A percentile compares a stretch with the other conserved stretches of the same genome.
These are phyloP conservation scores for Vitis cinerea DNA, from an alignment of 164 flowering plant genomes.

Conservation along the genomic window DNA sequence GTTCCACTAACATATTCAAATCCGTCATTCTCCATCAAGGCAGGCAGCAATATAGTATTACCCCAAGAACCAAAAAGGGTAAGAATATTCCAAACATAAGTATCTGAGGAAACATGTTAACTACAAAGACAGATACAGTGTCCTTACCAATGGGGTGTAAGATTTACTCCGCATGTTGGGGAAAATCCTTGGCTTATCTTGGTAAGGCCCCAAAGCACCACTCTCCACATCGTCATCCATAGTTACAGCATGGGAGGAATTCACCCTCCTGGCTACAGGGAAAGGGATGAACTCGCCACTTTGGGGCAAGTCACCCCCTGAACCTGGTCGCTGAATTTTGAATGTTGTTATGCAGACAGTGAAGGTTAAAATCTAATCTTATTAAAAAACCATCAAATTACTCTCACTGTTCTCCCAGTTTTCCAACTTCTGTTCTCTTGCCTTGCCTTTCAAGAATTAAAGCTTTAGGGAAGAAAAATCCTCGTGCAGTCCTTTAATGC, in stretches of 20 bases:
- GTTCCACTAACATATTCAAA: too few relatives aligned
- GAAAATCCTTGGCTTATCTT: constrained; percentile 76
- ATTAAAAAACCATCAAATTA: not conserved
- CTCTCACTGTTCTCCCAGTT: not conserved
- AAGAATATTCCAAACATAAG: not conserved
- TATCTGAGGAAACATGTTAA: not conserved
- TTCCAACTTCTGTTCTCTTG: not conserved
- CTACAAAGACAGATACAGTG: not conserved
- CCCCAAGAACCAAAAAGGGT: not conserved
- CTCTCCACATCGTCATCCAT: constrained; percentile 81
- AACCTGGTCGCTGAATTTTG: constrained; percentile 85
- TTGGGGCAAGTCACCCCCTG: constrained; percentile 91
- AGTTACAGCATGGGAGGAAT: constrained; percentile 55
- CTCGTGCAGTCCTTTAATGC: not conserved
- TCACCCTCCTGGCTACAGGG: constrained; percentile 65
- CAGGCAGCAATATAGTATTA: not conserved
- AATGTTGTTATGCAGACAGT: constrained; percentile 6
- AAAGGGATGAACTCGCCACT: constrained; percentile 56
- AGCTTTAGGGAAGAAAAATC: not conserved
- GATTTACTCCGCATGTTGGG: constrained; percentile 83
- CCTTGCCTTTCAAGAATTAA: not conserved
- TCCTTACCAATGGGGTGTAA: constrained; percentile 71
- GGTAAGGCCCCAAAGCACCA: constrained; percentile 61
- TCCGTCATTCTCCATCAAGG: too few relatives aligned
- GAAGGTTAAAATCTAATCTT: not conserved